A percentile compares a stretch with the other conserved stretches of the same genome.
Conservation (phyloP, 2,329 filamentous ascomycete species). For the Pseudovirgaria hyperparasitica region DNA sequence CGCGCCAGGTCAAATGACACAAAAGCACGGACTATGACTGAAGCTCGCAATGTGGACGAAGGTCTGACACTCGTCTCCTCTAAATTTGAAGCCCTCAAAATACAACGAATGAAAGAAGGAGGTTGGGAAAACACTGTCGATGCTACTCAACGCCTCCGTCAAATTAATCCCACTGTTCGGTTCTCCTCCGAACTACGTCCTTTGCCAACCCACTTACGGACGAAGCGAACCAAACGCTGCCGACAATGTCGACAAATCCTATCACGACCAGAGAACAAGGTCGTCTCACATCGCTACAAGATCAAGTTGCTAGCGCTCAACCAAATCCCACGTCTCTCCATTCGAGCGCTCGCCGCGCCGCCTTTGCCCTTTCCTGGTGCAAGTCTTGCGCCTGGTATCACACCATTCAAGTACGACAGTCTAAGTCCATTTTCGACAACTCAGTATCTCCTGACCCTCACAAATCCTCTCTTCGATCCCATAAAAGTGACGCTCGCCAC, state of each 20-base stretch:
- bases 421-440: constrained; percentile 39
- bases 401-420: constrained; percentile 30
- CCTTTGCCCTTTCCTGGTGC: constrained; percentile 33
- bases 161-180: constrained; percentile 38
- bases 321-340: constrained; percentile 72
- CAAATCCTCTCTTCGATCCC: constrained; percentile 86
- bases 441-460: constrained; percentile 81
- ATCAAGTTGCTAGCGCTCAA: constrained; percentile 76
- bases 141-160: constrained; percentile 37
- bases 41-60: constrained; percentile 58
- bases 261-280: constrained; percentile 84
- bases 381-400: constrained; percentile 37
- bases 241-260: constrained; percentile 88
- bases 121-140: constrained; percentile 54
- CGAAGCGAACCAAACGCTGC: constrained; percentile 89
- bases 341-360: constrained; percentile 46
- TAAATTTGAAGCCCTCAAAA: constrained; percentile 45
- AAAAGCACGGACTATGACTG: constrained; percentile 64
- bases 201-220: constrained; percentile 68
- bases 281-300: constrained; percentile 77
- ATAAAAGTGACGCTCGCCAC: constrained; percentile 82
- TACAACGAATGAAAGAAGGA: constrained; percentile 43
- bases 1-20: too few relatives aligned
- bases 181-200: constrained; percentile 69
- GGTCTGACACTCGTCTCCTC: constrained; percentile 54